These are phyloP conservation scores for Bruguiera hainesii DNA, from an alignment of 441 rosid genomes.

Conservation along the genomic window DNA sequence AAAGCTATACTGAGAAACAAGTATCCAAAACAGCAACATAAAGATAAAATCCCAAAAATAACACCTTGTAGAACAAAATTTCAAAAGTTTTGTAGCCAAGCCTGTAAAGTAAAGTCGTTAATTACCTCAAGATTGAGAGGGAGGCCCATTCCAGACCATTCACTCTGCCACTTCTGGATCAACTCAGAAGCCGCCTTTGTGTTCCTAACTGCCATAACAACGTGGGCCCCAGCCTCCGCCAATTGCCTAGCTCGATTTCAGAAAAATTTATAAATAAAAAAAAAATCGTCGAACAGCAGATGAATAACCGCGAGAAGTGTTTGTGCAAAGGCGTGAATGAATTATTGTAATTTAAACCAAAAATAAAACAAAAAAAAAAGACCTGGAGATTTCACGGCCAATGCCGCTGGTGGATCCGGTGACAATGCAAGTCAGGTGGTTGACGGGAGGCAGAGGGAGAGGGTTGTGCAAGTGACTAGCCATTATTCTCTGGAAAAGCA, in stretches of 20 bases:
- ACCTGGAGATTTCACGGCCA: conserved; percentile 89
- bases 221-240: conserved; percentile 98
- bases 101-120: too few species aligned
- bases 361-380: neutral
- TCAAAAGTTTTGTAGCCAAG: neutral
- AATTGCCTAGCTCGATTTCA: conserved; percentile 48
- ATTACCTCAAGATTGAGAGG: conserved; percentile 78
- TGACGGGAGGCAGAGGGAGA: conserved; percentile 76
- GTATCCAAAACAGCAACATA: neutral
- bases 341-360: neutral
- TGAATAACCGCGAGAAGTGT: neutral
- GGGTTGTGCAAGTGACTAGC: conserved; percentile 85
- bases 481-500: conserved; percentile 80
- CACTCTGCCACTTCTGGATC: conserved; percentile 77
- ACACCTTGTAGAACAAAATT: neutral
- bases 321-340: neutral
- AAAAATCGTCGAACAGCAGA: neutral
- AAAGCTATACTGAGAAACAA: too few species aligned
- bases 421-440: conserved; percentile 77
- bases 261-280: neutral
- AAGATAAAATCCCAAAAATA: neutral
- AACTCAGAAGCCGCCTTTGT: conserved; percentile 67
- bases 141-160: conserved; percentile 66
- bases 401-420: conserved; percentile 98
- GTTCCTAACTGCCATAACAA: conserved; percentile 95